Evolutionary conservation across 768 basidiomycete genomes (phyloP).

Genomic region (Auriscalpium vulgare): DNA sequence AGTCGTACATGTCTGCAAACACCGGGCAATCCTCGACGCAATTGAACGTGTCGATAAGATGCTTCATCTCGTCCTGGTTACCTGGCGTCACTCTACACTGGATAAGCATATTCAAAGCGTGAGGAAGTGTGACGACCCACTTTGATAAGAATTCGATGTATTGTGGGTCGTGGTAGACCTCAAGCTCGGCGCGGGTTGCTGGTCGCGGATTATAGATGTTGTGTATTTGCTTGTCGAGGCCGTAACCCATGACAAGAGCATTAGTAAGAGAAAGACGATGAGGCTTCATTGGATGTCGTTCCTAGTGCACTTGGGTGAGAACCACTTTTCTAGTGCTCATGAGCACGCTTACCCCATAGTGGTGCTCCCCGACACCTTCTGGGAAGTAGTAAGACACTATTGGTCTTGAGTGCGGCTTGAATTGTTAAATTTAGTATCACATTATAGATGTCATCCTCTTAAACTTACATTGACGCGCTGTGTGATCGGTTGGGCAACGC

Average conservation of each 20-base stretch:
- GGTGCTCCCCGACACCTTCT: conserved; percentile 87
- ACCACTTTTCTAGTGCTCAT: conserved; percentile 1
- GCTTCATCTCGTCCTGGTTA: conserved; percentile 58
- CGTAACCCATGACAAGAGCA: conserved; percentile 91
- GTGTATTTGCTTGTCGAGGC: conserved; percentile 91
- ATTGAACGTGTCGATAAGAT: conserved; percentile 80
- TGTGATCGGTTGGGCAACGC: conserved; percentile 72
- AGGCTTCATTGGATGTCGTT: conserved; percentile 98
- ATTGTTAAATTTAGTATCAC: neutral
- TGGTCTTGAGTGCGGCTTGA: conserved; percentile 71
- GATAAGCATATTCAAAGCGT: neutral
- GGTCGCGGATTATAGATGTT: conserved; percentile 82
- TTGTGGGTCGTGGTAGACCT: conserved; percentile 88
- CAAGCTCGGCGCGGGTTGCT: conserved; percentile 85
- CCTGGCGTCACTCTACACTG: conserved; percentile 73
- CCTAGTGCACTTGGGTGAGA: conserved; percentile 37
- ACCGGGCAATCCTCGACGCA: conserved; percentile 97
- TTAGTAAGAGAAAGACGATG: conserved; percentile 95
- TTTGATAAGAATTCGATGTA: conserved; percentile 94
- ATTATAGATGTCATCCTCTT: neutral
- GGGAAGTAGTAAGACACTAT: conserved; percentile 97
- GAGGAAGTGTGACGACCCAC: conserved; percentile 34
- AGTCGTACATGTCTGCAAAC: conserved; percentile 91
- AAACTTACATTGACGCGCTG: conserved; percentile 64
- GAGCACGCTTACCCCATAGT: conserved; percentile 74